Conservation (phyloP, 1,139 yeast species). For the Wickerhamomyces sp. region DNA sequence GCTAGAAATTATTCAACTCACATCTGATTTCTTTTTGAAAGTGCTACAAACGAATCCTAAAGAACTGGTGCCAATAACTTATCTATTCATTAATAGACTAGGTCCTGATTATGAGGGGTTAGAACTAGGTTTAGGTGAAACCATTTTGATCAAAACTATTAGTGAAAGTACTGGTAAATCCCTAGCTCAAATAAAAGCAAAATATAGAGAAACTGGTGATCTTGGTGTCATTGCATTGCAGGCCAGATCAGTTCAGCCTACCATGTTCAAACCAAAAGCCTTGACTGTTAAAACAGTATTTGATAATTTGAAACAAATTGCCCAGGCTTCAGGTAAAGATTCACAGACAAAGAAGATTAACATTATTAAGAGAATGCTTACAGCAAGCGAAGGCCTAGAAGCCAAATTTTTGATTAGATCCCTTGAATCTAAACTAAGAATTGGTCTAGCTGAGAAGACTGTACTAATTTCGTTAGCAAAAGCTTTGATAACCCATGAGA, state of each 20-base stretch:
- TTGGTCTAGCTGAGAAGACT: conserved; percentile 91
- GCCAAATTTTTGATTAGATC: conserved; percentile 90
- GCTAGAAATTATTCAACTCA: conserved; percentile 69
- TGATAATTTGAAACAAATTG: conserved; percentile 68
- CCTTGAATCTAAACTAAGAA: conserved; percentile 86
- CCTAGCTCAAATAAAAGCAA: conserved; percentile 61
- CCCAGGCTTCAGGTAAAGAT: conserved; percentile 75
- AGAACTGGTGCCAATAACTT: conserved; percentile 66
- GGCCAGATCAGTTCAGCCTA: conserved; percentile 79
- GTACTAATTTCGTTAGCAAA: conserved; percentile 81
- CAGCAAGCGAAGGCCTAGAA: conserved; percentile 84
- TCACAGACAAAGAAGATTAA: conserved; percentile 76
- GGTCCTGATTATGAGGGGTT: conserved; percentile 97
- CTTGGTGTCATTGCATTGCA: conserved; percentile 84
- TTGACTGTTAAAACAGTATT: conserved; percentile 73
- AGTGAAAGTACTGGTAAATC: conserved; percentile 89
- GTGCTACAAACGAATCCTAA: conserved; percentile 56
- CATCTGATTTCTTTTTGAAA: conserved; percentile 65
- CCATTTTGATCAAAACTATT: conserved; percentile 79
- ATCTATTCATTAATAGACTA: conserved; percentile 77
- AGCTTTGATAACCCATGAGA: conserved; percentile 66
- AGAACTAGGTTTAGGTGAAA: conserved; percentile 91
- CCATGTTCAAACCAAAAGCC: conserved; percentile 90
- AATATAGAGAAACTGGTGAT: conserved; percentile 81
- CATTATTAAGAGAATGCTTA: conserved; percentile 75